These are phyloP conservation scores for Areca catechu DNA, from an alignment of 176 grass and related monocot species.

Conservation along the genomic window DNA sequence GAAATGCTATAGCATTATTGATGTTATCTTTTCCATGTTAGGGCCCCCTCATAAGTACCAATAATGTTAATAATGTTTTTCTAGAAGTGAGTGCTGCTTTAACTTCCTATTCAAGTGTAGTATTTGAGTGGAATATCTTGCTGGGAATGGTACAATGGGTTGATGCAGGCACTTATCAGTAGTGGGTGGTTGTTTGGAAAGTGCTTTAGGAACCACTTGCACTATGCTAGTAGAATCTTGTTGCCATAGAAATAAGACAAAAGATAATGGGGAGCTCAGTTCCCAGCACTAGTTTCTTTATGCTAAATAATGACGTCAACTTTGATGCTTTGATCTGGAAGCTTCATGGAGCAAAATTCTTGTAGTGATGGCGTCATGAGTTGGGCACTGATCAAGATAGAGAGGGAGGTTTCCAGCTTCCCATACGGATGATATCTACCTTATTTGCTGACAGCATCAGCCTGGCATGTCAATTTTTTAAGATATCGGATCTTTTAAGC, in stretches of 20 bases:
- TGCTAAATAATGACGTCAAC: conserved; percentile 13
- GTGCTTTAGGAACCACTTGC: conserved; percentile 12
- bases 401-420: conserved; percentile 13
- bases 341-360: conserved; percentile 1
- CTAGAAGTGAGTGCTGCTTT: conserved; percentile 2
- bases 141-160: neutral
- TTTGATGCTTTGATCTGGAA: conserved; percentile 8
- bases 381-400: conserved; percentile 22
- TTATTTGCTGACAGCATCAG: neutral
- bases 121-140: conserved; percentile 1
- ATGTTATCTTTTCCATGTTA: neutral
- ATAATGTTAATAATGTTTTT: conserved; percentile 1
- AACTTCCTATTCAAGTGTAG: neutral
- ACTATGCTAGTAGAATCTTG: conserved; percentile 9
- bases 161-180: neutral
- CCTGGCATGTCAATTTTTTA: neutral
- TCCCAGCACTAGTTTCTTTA: conserved; percentile 11
- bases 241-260: conserved; percentile 10
- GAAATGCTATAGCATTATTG: no score
- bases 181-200: conserved; percentile 9
- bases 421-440: conserved; percentile 12
- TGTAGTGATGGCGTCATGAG: conserved; percentile 12
- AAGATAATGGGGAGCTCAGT: conserved; percentile 14
- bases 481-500: conserved; percentile 13
- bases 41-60: neutral